phyloP scores from a whole-genome alignment of 495 filamentous ascomycete species.

The Xylaria bambusicola region DNA sequence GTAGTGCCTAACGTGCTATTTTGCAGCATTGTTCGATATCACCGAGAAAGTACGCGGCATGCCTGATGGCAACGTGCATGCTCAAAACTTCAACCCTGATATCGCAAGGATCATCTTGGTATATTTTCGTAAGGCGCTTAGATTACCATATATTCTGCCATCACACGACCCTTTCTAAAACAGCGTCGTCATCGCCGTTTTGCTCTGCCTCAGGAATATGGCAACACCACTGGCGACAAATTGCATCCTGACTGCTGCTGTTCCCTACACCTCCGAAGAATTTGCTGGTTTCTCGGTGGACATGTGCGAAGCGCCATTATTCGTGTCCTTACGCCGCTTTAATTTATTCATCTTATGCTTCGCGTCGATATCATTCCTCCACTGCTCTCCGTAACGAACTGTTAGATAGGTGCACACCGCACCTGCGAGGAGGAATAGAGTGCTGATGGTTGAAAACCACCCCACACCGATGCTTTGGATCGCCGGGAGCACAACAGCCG shows the following conservation, averaged over 20 bases:
- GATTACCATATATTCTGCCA: not conserved
- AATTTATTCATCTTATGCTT: conserved; percentile 37
- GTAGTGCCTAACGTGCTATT: not conserved
- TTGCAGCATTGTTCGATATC: no score
- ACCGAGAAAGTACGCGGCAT: conserved; percentile 16
- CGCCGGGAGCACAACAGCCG: conserved; percentile 66
- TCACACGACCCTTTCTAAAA: not conserved
- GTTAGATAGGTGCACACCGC: conserved; percentile 49
- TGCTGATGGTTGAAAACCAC: conserved; percentile 61
- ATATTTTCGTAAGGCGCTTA: conserved; percentile 4
- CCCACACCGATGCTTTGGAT: conserved; percentile 69
- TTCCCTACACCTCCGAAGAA: not conserved
- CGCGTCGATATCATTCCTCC: conserved; percentile 55
- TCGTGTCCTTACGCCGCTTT: conserved; percentile 19
- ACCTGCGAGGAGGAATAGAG: conserved; percentile 54
- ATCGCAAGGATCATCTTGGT: conserved; percentile 7
- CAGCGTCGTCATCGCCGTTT: conserved; percentile 9
- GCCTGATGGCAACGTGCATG: conserved; percentile 3
- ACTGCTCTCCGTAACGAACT: conserved; percentile 55
- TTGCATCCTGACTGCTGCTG: not conserved
- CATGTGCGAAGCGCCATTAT: not conserved
- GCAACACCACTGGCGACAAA: not conserved
- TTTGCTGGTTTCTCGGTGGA: conserved; percentile 5
- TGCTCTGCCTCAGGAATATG: not conserved
- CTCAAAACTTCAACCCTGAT: not conserved